phyloP scores from a whole-genome alignment of 176 grass and related monocot species.

The Zoysia japonica region DNA sequence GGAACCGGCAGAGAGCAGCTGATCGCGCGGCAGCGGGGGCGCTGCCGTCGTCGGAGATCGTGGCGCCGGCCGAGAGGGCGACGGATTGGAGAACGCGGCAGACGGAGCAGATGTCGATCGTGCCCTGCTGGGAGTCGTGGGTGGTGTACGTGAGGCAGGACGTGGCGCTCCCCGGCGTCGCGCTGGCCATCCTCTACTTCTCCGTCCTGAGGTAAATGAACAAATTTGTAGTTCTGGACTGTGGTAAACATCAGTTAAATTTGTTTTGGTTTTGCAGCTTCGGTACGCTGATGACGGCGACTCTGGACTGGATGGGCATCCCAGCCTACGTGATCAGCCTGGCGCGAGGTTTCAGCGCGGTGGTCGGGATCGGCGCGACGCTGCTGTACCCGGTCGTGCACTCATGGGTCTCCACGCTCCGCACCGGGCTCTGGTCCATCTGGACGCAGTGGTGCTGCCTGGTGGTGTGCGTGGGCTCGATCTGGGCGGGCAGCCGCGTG shows the following conservation, averaged over 20 bases:
- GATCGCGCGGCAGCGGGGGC: not conserved
- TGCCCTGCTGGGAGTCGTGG: slow-evolving; percentile 80
- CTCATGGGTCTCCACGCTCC: slow-evolving; percentile 62
- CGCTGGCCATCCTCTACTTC: slow-evolving; percentile 86
- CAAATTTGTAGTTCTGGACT: not conserved
- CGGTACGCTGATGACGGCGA: slow-evolving; percentile 86
- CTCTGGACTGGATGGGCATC: slow-evolving; percentile 84
- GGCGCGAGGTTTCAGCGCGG: slow-evolving; percentile 63
- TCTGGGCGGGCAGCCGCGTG: slow-evolving; percentile 46
- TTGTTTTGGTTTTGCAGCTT: slow-evolving; percentile 50
- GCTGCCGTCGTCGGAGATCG: slow-evolving; percentile 13
- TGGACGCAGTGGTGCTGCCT: slow-evolving; percentile 92
- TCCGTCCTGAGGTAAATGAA: slow-evolving; percentile 57
- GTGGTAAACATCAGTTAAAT: not conserved
- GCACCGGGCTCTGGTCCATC: slow-evolving; percentile 86
- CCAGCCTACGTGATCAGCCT: slow-evolving; percentile 82
- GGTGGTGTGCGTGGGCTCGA: slow-evolving; percentile 67
- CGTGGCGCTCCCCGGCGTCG: slow-evolving; percentile 72
- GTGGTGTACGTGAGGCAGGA: slow-evolving; percentile 72
- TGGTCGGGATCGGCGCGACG: slow-evolving; percentile 76
- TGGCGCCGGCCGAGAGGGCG: not conserved
- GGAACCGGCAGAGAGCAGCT: slow-evolving; percentile 35
- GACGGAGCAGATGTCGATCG: slow-evolving; percentile 49
- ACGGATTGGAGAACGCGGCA: slow-evolving; percentile 38
- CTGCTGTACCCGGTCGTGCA: slow-evolving; percentile 64